Percentiles rank a stretch among this genome's conserved stretches.
Conservation (phyloP, 106 monocot species). For the Agapanthus africanus region DNA sequence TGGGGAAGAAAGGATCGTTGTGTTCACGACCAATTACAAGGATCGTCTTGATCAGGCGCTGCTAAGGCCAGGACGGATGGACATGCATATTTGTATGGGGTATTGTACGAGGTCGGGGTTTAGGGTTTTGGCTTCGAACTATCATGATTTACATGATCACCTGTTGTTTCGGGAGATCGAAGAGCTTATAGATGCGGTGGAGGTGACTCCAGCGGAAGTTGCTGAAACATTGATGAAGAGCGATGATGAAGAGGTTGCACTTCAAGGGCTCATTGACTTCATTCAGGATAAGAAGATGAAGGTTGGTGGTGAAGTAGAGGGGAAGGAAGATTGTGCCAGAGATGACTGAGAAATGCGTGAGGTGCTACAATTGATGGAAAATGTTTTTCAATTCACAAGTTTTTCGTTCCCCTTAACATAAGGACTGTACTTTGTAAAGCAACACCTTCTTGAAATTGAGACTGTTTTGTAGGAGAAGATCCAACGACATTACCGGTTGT, state of each 20-base stretch:
- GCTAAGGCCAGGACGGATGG: slow-evolving; percentile 5
- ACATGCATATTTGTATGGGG: slow-evolving; percentile 9
- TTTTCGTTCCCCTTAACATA: no score
- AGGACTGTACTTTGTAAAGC: no score
- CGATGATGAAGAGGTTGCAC: not conserved
- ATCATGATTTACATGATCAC: slow-evolving; percentile 7
- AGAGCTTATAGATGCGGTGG: slow-evolving; percentile 5
- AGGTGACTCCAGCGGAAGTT: slow-evolving; percentile 8
- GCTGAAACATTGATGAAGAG: slow-evolving; percentile 13
- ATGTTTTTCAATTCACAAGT: no score
- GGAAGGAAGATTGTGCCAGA: not conserved
- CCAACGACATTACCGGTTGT: no score
- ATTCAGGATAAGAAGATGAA: slow-evolving; percentile 1
- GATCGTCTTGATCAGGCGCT: slow-evolving; percentile 7
- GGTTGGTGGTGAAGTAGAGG: not conserved
- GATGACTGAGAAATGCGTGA: no score
- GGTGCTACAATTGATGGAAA: no score
- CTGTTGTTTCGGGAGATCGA: slow-evolving; percentile 1
- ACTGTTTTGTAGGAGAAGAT: no score
- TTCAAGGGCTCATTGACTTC: not conserved
- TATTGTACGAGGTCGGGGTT: not conserved
- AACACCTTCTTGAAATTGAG: no score
- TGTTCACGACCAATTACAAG: slow-evolving; percentile 17
- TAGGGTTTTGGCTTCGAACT: slow-evolving; percentile 6
- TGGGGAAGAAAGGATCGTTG: slow-evolving; percentile 11